Evolutionary conservation across 257 asterid genomes (phyloP).

Genomic region (Jasminum sambac): DNA sequence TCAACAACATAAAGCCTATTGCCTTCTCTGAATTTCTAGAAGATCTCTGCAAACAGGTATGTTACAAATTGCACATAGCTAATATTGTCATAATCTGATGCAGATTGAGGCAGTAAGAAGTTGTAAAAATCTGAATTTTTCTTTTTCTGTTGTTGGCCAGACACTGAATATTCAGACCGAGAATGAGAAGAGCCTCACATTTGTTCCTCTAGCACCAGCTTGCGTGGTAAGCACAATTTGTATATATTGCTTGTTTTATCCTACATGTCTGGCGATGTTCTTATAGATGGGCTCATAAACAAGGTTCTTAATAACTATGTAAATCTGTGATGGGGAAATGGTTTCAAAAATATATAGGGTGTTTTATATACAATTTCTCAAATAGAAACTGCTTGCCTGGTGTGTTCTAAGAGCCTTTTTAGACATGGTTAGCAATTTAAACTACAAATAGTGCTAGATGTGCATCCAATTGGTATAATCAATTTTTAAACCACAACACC

Average conservation of each 20-base stretch:
- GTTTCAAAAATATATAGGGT: too few species aligned
- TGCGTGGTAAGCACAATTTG: constrained; percentile 67
- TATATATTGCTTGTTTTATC: background rate
- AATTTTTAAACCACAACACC: too few species aligned
- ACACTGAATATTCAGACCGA: constrained; percentile 70
- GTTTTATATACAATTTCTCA: too few species aligned
- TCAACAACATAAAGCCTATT: constrained; percentile 87
- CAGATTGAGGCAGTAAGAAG: constrained; percentile 4
- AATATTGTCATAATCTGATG: background rate
- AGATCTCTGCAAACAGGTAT: constrained; percentile 97
- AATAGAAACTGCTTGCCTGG: too few species aligned
- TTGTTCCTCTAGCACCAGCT: constrained; percentile 95
- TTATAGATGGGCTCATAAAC: too few species aligned
- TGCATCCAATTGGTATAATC: too few species aligned
- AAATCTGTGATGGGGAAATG: too few species aligned
- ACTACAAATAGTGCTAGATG: too few species aligned
- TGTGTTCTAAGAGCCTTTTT: background rate
- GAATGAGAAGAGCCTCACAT: constrained; percentile 61
- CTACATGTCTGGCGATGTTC: background rate
- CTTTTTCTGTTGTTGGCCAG: constrained; percentile 38
- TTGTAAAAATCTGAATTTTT: constrained; percentile 12
- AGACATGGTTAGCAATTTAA: background rate
- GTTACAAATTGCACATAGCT: background rate
- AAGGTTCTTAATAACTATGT: too few species aligned
- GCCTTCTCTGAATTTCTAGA: constrained; percentile 92